Evolutionary conservation across 2,329 filamentous ascomycete genomes (phyloP), one percentile per base, ranked within the genome.

Genomic region (Pseudodiploospora longispora): DNA sequence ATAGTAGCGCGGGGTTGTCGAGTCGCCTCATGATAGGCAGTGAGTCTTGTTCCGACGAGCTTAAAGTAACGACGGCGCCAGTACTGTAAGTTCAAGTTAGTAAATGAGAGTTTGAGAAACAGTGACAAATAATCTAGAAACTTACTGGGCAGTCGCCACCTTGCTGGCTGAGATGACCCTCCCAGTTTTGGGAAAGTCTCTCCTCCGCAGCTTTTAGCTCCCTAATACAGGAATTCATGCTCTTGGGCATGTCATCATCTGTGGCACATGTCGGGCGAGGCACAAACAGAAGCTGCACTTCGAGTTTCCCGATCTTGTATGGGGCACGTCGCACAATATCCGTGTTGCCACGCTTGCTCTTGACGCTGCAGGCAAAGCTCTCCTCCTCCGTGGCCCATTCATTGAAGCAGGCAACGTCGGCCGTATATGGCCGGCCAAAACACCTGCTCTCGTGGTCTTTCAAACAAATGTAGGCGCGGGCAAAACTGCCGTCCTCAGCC

Each of bases 1-100:
- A 98, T 98, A 27, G 90, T 97, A 8, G 91, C 93, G 52, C 93
- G 87, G 39, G 91, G 93, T 65, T 98, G 93, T 27, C 89, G 83
- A 10, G 91, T 97, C 36, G 89, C 82, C 70, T 98, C 93, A 60
- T 98, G 93, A 65, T 89, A 98, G 3, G 93, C 93, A 5, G 91
- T 97, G 48, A 98, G 74, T 65, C 94, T 95, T 29, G 86, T 83
- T 36, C 91, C 91, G 27, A 86, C 78, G 6, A 98, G 82, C 63
- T 93, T 94, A 76, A 98, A 98, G 71, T 94, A 97, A 48, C 93
- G 87, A 48, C 93, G 88, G 50, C 93, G 89, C 93, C 93, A 98
- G 73, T 89, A 97, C 86, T 95, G 54, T 37, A 43, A 32, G 19
- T 19, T 7, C 7, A 4, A 27, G 42, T 47, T 44, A 47, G 45